Conservation (phyloP, 176 grass and related monocot species). For the Musa beccarii region DNA sequence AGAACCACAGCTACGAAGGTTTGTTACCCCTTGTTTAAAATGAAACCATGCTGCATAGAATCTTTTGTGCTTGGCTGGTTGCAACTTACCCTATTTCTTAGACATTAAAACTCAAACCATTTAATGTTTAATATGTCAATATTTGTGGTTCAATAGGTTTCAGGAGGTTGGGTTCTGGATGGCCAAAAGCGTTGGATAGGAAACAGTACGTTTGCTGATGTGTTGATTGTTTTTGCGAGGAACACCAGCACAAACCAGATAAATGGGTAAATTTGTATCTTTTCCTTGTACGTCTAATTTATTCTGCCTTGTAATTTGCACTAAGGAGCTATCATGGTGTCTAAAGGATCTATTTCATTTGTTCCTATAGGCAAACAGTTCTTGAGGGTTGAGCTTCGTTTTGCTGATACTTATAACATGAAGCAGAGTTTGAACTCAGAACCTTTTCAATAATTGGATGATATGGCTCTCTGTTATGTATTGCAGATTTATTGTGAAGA, state of each 20-base stretch:
- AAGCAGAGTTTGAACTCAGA: neutral
- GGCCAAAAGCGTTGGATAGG: conserved; percentile 97
- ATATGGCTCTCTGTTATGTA: neutral
- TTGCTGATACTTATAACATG: neutral
- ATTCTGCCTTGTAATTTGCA: neutral
- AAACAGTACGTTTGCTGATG: conserved; percentile 90
- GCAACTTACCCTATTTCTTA: too few relatives aligned
- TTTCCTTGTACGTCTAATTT: neutral
- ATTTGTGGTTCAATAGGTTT: conserved; percentile 41
- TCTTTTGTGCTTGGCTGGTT: neutral
- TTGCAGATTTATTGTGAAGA: conserved; percentile 66
- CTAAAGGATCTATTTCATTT: neutral
- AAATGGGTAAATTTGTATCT: conserved; percentile 53
- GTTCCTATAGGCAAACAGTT: too few relatives aligned
- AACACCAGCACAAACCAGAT: conserved; percentile 80
- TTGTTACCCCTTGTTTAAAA: conserved; percentile 16
- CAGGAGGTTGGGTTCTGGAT: conserved; percentile 80
- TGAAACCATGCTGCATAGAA: conserved; percentile 12
- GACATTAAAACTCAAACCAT: neutral
- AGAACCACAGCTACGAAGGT: conserved; percentile 73
- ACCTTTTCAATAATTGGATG: neutral
- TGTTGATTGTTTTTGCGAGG: conserved; percentile 76
- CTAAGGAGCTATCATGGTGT: neutral
- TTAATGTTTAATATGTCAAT: neutral
- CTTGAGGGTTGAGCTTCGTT: neutral